Evolutionary conservation across 306 rosid species (phyloP).

Genomic region (Trifolium pratense): DNA sequence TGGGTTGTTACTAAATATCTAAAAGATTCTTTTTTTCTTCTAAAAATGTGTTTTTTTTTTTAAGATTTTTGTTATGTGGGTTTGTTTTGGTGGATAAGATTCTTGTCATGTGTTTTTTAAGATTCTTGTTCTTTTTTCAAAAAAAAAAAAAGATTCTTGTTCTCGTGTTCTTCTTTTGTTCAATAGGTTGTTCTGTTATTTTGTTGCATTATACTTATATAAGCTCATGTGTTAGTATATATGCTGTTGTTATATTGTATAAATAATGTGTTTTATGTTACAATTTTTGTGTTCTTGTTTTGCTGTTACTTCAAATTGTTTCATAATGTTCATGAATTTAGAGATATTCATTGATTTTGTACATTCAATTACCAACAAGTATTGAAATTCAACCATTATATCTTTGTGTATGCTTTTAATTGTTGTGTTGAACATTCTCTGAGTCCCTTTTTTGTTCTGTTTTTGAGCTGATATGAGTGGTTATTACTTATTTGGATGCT

Average conservation of each 20-base stretch:
- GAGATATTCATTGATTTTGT: constrained; percentile 21
- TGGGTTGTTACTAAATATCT: not conserved
- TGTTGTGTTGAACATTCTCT: not conserved
- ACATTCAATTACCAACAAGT: not conserved
- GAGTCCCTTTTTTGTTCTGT: not conserved
- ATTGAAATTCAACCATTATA: constrained; percentile 8
- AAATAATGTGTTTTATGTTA: not conserved
- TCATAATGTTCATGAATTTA: constrained; percentile 3
- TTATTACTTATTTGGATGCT: constrained; percentile 1
- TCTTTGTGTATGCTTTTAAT: not conserved
- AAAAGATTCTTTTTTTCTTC: not conserved
- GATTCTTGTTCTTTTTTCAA: no score
- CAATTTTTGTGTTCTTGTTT: not conserved
- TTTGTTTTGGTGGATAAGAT: not conserved
- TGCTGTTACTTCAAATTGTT: constrained; percentile 22
- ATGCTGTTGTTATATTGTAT: constrained; percentile 12
- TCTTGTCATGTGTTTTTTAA: not conserved
- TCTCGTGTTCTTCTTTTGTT: not conserved
- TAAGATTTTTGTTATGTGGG: constrained; percentile 14
- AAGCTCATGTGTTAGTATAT: not conserved
- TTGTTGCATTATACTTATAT: constrained; percentile 1
- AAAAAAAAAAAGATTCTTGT: no score
- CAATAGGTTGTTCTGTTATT: not conserved
- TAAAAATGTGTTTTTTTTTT: not conserved
- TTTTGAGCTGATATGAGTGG: not conserved